phyloP scores from a whole-genome alignment of 306 rosid species.

The Herpetospermum pedunculosum region DNA sequence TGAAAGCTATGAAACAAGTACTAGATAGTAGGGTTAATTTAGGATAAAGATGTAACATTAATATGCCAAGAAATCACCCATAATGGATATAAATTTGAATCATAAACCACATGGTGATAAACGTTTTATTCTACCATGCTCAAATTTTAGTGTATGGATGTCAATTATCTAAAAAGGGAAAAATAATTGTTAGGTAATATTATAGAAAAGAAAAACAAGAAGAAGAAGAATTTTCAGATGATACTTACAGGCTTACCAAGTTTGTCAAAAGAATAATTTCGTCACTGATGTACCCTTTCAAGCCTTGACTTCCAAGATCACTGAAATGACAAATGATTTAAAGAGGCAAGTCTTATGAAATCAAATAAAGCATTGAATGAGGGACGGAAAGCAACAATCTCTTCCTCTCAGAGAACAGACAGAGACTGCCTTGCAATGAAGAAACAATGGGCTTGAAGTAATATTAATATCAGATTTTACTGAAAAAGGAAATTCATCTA shows the following conservation, averaged over 20 bases:
- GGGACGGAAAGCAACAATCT: not conserved
- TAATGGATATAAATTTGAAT: not conserved
- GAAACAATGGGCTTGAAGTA: not conserved
- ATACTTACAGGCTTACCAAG: slow-evolving; percentile 97
- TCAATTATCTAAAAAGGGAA: not conserved
- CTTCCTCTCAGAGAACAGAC: not conserved
- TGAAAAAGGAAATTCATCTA: not conserved
- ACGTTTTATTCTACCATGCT: not conserved
- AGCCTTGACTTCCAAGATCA: slow-evolving; percentile 90
- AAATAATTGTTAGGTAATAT: not conserved
- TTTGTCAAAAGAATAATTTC: slow-evolving; percentile 71
- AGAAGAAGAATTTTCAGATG: slow-evolving; percentile 9
- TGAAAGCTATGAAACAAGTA: not conserved
- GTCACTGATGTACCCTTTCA: slow-evolving; percentile 75
- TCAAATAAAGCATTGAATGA: not conserved
- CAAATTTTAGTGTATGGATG: not conserved
- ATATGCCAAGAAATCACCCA: not conserved
- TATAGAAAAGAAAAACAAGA: not conserved
- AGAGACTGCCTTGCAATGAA: not conserved
- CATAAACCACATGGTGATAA: not conserved
- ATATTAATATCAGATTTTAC: not conserved
- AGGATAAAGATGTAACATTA: not conserved
- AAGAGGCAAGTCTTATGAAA: not conserved
- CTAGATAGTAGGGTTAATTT: not conserved
- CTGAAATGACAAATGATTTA: slow-evolving; percentile 28